Conservation (phyloP, 2,329 filamentous ascomycete species). For the Colletotrichum orbiculare region DNA sequence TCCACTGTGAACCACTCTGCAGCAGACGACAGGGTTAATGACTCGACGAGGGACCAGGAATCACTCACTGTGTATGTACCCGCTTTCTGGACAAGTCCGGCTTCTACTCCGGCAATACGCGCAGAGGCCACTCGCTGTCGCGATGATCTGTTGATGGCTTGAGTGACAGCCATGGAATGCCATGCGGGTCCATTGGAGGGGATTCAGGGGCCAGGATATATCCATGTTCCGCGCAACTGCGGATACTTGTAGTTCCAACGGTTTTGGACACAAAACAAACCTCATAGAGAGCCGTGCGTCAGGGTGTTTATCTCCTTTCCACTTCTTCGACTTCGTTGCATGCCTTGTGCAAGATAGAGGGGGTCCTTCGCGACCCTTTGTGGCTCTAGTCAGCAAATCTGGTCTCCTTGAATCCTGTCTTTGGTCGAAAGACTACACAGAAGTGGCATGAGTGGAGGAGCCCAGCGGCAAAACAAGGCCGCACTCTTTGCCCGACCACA, state of each 20-base stretch:
- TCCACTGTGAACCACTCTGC: background rate
- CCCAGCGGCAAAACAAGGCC: no score
- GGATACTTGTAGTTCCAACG: constrained; percentile 8
- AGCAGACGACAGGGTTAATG: constrained; percentile 20
- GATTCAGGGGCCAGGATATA: no score
- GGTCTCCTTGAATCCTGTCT: no score
- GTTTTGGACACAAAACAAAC: constrained; percentile 6
- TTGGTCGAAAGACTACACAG: no score
- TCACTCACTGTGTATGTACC: background rate
- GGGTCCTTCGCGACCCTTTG: no score
- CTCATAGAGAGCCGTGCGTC: constrained; percentile 15
- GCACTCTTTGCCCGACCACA: no score
- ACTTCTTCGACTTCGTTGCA: background rate
- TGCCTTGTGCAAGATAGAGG: background rate
- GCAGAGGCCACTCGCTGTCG: constrained; percentile 17
- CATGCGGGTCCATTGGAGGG: constrained; percentile 1
- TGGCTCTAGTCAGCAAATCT: no score
- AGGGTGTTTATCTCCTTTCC: background rate
- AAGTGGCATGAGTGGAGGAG: no score
- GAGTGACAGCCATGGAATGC: constrained; percentile 2
- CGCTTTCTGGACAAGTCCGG: constrained; percentile 2
- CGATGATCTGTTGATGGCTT: constrained; percentile 11
- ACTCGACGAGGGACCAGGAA: constrained; percentile 1
- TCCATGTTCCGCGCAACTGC: no score
- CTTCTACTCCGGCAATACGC: background rate